These are phyloP conservation scores for Xerocomus subilludens DNA, from an alignment of 1,284 basidiomycete genomes.

Conservation along the genomic window DNA sequence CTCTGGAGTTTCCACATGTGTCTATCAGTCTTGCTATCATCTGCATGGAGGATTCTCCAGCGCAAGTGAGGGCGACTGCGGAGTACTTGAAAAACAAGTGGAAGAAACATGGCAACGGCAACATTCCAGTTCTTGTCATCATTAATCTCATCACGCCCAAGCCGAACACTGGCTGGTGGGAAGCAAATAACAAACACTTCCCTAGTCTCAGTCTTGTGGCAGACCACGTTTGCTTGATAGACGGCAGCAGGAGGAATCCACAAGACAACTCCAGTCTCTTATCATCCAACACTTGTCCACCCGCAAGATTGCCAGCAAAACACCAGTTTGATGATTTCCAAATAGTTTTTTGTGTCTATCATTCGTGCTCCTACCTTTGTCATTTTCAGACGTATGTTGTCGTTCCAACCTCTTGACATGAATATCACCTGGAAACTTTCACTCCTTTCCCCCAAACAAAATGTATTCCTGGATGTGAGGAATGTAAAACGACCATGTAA, in stretches of 20 bases:
- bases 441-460: too few relatives aligned
- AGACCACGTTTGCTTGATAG: constrained; percentile 41
- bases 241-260: constrained; percentile 40
- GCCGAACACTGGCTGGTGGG: constrained; percentile 41
- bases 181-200: constrained; percentile 42
- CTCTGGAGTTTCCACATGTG: constrained; percentile 38
- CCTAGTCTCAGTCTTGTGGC: constrained; percentile 31
- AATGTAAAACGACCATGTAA: too few relatives aligned
- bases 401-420: too few relatives aligned
- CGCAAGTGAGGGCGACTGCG: constrained; percentile 40
- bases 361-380: too few relatives aligned
- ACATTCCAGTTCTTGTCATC: constrained; percentile 41
- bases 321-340: neutral
- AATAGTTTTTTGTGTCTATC: neutral
- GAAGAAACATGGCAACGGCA: constrained; percentile 35
- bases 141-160: constrained; percentile 40
- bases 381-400: too few relatives aligned
- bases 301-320: neutral
- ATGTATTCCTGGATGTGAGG: too few relatives aligned
- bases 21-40: constrained; percentile 41
- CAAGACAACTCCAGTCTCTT: constrained; percentile 36
- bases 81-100: constrained; percentile 40
- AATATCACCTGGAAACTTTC: too few relatives aligned
- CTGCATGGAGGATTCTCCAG: constrained; percentile 41
- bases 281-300: constrained; percentile 38